phyloP scores from a whole-genome alignment of 2,329 filamentous ascomycete genomes.

The Fusarium sp. region DNA sequence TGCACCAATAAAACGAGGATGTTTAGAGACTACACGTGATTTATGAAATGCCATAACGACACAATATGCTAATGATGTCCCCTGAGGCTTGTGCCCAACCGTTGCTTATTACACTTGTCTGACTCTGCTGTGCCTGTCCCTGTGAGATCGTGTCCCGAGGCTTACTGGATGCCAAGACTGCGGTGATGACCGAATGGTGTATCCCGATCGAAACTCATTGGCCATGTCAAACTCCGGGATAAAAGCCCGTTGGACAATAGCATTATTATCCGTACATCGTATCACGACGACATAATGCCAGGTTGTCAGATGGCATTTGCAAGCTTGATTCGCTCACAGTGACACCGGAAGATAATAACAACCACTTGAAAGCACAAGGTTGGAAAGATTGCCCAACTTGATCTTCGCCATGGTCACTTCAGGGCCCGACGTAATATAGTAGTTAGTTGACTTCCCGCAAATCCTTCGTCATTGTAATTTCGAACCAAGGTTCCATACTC shows the following conservation, averaged over 20 bases:
- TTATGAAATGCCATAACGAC: not conserved
- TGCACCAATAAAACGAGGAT: constrained; percentile 30
- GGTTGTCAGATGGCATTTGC: not conserved
- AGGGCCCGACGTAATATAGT: not conserved
- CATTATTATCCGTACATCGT: constrained; percentile 29
- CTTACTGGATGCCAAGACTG: constrained; percentile 29
- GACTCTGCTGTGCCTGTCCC: constrained; percentile 17
- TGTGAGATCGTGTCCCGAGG: constrained; percentile 27
- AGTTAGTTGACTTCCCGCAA: not conserved
- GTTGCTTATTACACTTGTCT: constrained; percentile 17
- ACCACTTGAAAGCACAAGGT: not conserved
- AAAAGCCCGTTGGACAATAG: constrained; percentile 13
- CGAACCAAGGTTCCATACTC: not conserved
- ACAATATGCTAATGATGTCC: not conserved
- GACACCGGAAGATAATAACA: not conserved
- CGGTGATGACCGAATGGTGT: constrained; percentile 22
- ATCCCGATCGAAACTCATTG: constrained; percentile 17
- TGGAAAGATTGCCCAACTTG: not conserved
- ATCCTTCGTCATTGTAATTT: constrained; percentile 16
- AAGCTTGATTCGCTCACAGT: not conserved
- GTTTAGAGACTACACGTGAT: constrained; percentile 34
- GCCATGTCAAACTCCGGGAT: constrained; percentile 7
- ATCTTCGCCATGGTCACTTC: not conserved
- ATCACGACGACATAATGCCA: not conserved
- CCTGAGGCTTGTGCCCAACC: constrained; percentile 26